Conservation (phyloP, 805 yeast species). For the Diddensiella transvaalensis region DNA sequence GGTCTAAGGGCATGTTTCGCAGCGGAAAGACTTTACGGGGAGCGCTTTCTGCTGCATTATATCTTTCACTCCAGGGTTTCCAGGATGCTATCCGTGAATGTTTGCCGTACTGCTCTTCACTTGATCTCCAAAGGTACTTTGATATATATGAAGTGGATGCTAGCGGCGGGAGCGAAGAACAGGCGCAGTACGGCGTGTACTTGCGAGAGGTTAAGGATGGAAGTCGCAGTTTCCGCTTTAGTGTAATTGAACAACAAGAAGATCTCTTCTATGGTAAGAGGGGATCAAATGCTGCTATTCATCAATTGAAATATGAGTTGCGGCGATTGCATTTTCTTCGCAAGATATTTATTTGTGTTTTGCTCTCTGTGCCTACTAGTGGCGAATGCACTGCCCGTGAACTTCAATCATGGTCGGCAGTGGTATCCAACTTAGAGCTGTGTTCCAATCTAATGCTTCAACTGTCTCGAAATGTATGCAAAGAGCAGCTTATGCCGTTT, state of each 20-base stretch:
- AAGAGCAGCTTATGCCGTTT: constrained; percentile 7
- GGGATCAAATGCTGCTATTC: constrained; percentile 28
- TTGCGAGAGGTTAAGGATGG: constrained; percentile 14
- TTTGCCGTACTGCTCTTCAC: constrained; percentile 31
- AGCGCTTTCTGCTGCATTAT: constrained; percentile 28
- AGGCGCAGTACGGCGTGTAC: too few relatives aligned
- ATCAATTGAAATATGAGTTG: constrained; percentile 32
- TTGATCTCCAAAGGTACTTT: constrained; percentile 41
- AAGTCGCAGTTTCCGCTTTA: not conserved
- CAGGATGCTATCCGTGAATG: constrained; percentile 29
- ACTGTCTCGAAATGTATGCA: constrained; percentile 15
- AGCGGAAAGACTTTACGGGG: constrained; percentile 34
- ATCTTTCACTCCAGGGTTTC: constrained; percentile 34
- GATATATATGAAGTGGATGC: constrained; percentile 41
- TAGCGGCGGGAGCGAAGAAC: constrained; percentile 20
- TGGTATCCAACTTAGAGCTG: constrained; percentile 23
- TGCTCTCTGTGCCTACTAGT: constrained; percentile 35
- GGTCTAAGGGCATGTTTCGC: constrained; percentile 9
- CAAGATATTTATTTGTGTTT: constrained; percentile 42
- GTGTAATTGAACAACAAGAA: constrained; percentile 1
- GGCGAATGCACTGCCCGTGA: constrained; percentile 23
- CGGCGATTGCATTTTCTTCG: constrained; percentile 38
- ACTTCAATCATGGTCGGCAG: constrained; percentile 25
- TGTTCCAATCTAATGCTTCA: constrained; percentile 15
- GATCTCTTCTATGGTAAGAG: constrained; percentile 23